Base-by-base conservation (phyloP, 305 asterid species). In the Fraxinus sp. region DNA sequence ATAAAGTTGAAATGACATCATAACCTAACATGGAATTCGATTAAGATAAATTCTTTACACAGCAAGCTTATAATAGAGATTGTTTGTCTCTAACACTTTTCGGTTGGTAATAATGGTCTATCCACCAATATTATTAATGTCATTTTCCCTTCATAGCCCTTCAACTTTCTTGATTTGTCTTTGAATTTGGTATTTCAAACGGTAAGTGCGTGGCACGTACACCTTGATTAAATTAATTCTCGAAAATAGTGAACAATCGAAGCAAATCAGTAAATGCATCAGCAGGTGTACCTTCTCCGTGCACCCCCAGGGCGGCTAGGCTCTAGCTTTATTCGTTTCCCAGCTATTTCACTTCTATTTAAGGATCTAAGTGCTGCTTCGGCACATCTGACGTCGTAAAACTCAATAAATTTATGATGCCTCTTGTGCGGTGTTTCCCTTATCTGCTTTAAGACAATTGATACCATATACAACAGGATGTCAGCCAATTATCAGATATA, bases 231-330 rank as follows among this genome's bases (percentile, higher is more conserved):
- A 81, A 28, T 22, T 57, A 82, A 81, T 20, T 75, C 62, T 75
- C 76, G 16, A 77, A 26, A 36, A 52, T 10, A 14, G 30, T 62
- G 22, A 33, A 10, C 33, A 32, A 72, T 57, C 24, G 64, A 82
- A 80, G 78, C 43, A 75, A 35, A 20, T 52, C 62, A 16, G 62
- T 52, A 52, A n/a, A 79, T 2, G 79, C 73, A 82, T 43, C 26
- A 77, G 55, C 26, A 82, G 73, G 84, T 79, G 46, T 83, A 92
- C 98, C 91, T 94, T 87, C 96, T 87, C 32, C 95, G 91, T 30
- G 95, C 86, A 81, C 97, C 98, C 75, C 97, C 95, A 83, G 96
- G 93, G 52, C 93, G 95, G 78, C 98, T 91, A 77, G 91, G 97
- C 86, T 94, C 97, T 59, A 94, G 90, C 83, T 91, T 93, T 84